A percentile compares a stretch with the other conserved stretches of the same genome.
phyloP scores from a whole-genome alignment of 2,329 filamentous ascomycete species.

The Colletotrichum camelliae region DNA sequence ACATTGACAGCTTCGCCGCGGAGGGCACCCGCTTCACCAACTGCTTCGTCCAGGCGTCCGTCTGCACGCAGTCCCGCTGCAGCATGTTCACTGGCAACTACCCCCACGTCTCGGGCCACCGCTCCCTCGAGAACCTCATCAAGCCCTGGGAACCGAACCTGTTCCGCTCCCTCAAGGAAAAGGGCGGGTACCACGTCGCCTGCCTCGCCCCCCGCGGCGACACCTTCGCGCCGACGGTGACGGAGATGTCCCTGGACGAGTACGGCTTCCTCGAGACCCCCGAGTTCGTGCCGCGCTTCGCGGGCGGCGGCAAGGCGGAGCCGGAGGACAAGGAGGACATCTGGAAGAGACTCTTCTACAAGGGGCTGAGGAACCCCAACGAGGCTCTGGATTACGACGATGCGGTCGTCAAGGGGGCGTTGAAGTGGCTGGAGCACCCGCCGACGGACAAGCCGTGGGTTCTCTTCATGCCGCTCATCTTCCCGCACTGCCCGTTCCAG shows the following conservation, averaged over 20 bases:
- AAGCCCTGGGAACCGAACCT: slow-evolving; percentile 55
- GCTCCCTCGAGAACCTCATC: slow-evolving; percentile 50
- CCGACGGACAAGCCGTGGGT: slow-evolving; percentile 46
- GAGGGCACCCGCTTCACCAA: slow-evolving; percentile 48
- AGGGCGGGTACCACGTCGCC: slow-evolving; percentile 49
- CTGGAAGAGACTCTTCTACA: slow-evolving; percentile 46
- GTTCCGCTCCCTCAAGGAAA: slow-evolving; percentile 46
- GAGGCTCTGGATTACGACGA: slow-evolving; percentile 51
- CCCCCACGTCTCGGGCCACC: slow-evolving; percentile 50
- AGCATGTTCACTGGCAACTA: slow-evolving; percentile 53
- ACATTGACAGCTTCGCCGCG: slow-evolving; percentile 45
- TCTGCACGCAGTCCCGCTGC: slow-evolving; percentile 51
- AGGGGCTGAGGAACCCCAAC: slow-evolving; percentile 39
- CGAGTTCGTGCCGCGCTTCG: slow-evolving; percentile 37
- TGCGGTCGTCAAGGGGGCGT: slow-evolving; percentile 41
- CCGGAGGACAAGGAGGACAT: slow-evolving; percentile 32
- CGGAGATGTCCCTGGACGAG: slow-evolving; percentile 49
- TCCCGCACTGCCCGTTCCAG: slow-evolving; percentile 51
- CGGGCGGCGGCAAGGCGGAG: not conserved
- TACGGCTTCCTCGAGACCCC: slow-evolving; percentile 48
- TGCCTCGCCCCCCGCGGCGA: slow-evolving; percentile 48
- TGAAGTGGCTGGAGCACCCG: slow-evolving; percentile 48
- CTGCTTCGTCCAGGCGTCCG: slow-evolving; percentile 49
- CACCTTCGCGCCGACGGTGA: slow-evolving; percentile 46
- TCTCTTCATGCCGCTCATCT: slow-evolving; percentile 46